Conservation (phyloP, 495 filamentous ascomycete species). For the Penicillium coffeae region DNA sequence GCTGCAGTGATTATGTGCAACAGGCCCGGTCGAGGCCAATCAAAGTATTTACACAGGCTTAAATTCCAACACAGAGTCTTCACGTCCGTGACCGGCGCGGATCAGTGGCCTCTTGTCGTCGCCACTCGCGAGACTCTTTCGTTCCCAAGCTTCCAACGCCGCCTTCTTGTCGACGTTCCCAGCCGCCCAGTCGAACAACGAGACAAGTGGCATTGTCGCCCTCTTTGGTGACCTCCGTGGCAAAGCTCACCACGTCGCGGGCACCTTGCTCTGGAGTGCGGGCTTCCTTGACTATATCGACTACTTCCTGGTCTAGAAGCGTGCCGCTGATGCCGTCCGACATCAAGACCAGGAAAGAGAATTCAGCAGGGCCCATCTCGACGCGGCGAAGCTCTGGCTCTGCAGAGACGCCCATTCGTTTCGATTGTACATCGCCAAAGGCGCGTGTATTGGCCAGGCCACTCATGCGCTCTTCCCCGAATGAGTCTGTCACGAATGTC, state of each 20-base stretch:
- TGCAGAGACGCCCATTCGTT: conserved; percentile 88
- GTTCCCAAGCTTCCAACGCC: conserved; percentile 86
- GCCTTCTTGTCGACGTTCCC: conserved; percentile 88
- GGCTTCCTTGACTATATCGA: conserved; percentile 92
- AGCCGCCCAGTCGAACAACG: conserved; percentile 86
- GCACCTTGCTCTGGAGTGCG: conserved; percentile 83
- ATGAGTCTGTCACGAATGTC: conserved; percentile 89
- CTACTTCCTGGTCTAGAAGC: conserved; percentile 85
- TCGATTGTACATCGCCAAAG: conserved; percentile 87
- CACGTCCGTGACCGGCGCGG: conserved; percentile 66
- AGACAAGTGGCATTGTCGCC: conserved; percentile 96
- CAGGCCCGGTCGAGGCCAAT: not conserved
- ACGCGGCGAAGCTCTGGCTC: conserved; percentile 80
- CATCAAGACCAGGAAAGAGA: conserved; percentile 80
- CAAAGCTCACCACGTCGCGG: conserved; percentile 73
- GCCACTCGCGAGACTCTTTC: conserved; percentile 82
- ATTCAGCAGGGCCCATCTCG: conserved; percentile 76
- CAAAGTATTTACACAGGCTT: not conserved
- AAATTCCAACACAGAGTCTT: conserved; percentile 4
- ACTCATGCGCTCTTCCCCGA: conserved; percentile 93
- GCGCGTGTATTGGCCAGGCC: conserved; percentile 91
- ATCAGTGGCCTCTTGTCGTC: conserved; percentile 77
- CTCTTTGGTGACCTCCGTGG: conserved; percentile 74
- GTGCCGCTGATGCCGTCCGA: conserved; percentile 83
- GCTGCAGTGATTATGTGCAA: conserved; percentile 1